These are phyloP conservation scores for Trichoderma orchidacearum DNA, from an alignment of 495 filamentous ascomycete species.

Conservation along the genomic window DNA sequence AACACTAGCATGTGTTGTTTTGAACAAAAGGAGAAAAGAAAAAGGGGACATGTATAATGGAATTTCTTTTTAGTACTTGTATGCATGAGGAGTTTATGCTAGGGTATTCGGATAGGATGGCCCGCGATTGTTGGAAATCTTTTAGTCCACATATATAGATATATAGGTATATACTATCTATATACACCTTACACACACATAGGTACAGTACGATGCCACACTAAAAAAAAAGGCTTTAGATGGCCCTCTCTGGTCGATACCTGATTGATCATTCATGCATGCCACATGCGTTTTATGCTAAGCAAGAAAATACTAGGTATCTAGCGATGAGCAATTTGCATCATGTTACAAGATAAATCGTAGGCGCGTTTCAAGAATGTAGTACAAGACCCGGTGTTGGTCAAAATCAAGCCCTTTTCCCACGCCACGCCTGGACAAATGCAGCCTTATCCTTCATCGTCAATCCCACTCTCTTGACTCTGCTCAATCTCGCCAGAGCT, in stretches of 20 bases:
- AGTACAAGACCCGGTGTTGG: not conserved
- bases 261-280: no score
- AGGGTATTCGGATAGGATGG: not conserved
- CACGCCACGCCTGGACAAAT: conserved; percentile 53
- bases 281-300: no score
- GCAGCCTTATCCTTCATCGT: conserved; percentile 68
- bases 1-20: not conserved
- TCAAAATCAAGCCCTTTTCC: conserved; percentile 5
- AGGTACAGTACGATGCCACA: no score
- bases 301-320: no score
- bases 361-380: no score
- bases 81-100: not conserved
- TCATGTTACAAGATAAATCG: no score
- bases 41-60: not conserved
- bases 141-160: not conserved
- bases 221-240: no score
- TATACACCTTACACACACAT: no score
- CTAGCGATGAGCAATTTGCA: no score
- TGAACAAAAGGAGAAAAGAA: not conserved
- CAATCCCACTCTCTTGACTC: conserved; percentile 82
- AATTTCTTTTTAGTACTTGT: not conserved
- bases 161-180: no score
- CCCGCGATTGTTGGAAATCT: not conserved
- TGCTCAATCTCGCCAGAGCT: conserved; percentile 71
- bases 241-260: no score